A percentile compares a stretch with the other conserved stretches of the same genome.
phyloP scores from a whole-genome alignment of 257 asterid species.

The Solanum bukasovii region DNA sequence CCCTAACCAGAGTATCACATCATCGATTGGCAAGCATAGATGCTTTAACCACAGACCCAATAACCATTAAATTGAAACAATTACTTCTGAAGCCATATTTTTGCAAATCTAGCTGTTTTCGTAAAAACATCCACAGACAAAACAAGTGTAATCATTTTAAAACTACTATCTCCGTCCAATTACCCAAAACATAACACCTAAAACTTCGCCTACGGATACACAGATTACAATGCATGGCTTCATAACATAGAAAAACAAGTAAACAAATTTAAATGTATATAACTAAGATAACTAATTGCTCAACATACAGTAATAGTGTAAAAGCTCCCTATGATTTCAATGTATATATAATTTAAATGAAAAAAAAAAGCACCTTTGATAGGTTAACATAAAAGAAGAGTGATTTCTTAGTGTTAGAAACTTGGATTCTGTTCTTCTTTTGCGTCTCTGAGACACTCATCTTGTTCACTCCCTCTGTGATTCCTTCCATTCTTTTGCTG shows the following conservation, averaged over 20 bases:
- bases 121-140: not conserved
- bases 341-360: not conserved
- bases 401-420: slow-evolving; percentile 35
- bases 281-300: not conserved
- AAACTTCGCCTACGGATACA: not conserved
- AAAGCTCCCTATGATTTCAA: not conserved
- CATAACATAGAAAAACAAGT: not conserved
- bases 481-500: slow-evolving; percentile 17
- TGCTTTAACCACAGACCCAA: not conserved
- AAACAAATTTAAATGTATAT: not conserved
- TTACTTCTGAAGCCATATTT: not conserved
- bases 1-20: not conserved
- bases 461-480: slow-evolving; percentile 35
- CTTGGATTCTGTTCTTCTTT: slow-evolving; percentile 31
- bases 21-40: not conserved
- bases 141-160: not conserved
- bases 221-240: not conserved
- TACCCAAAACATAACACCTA: not conserved
- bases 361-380: slow-evolving; percentile 12
- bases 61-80: not conserved
- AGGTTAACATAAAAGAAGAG: slow-evolving; percentile 36
- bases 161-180: not conserved
- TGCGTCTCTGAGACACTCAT: slow-evolving; percentile 9
- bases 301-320: not conserved
- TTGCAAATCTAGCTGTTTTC: not conserved